A percentile compares a stretch with the other conserved stretches of the same genome.
Evolutionary conservation across 139 green algal genomes (phyloP).

Genomic region (Chlorella sp.): DNA sequence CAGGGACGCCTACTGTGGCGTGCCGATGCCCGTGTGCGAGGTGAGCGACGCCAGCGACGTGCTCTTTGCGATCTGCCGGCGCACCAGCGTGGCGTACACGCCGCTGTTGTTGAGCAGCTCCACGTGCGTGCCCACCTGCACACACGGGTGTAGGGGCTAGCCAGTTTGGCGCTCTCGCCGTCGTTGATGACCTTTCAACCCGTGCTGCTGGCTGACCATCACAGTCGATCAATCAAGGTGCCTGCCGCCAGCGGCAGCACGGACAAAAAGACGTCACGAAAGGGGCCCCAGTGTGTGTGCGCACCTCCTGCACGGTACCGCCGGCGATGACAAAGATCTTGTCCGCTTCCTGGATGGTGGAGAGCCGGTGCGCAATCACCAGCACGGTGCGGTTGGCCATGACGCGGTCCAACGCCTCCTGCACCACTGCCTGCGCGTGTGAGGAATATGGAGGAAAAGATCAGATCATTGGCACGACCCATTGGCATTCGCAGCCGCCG

Average conservation of each 20-base stretch:
- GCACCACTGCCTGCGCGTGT: conserved; percentile 56
- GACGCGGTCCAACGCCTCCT: conserved; percentile 83
- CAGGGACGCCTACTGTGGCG: too few relatives aligned
- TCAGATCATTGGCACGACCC: neutral
- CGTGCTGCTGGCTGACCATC: neutral
- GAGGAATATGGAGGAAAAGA: neutral
- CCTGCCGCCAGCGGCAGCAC: neutral
- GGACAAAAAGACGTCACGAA: neutral
- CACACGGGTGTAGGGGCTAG: too few relatives aligned
- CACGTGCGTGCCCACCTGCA: neutral
- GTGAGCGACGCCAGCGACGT: too few relatives aligned
- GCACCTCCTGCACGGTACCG: conserved; percentile 48
- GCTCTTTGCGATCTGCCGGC: neutral
- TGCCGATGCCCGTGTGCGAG: too few relatives aligned
- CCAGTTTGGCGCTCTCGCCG: too few relatives aligned
- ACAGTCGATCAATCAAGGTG: too few relatives aligned
- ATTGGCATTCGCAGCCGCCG: neutral
- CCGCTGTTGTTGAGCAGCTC: neutral
- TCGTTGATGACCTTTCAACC: too few relatives aligned
- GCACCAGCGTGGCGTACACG: neutral
- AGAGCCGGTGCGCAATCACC: conserved; percentile 89
- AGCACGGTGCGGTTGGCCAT: conserved; percentile 78
- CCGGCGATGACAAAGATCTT: conserved; percentile 68
- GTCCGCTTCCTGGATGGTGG: conserved; percentile 78
- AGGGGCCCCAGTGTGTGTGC: neutral